These are phyloP conservation scores for Xylariaceae sp. DNA, from an alignment of 2,329 filamentous ascomycete species.

Conservation along the genomic window DNA sequence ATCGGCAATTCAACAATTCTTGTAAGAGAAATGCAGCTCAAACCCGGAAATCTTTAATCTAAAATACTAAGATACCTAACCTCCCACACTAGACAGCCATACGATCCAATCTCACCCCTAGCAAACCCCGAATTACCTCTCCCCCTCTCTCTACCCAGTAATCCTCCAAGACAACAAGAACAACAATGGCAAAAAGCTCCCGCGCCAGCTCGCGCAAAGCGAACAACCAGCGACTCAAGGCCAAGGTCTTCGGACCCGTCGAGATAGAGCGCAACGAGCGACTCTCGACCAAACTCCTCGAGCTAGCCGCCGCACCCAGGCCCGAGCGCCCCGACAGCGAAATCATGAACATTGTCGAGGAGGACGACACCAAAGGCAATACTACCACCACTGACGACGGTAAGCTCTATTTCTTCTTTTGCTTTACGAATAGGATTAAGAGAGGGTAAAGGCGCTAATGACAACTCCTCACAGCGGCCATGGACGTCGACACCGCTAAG, in stretches of 20 bases:
- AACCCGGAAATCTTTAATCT: background rate
- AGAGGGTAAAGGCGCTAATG: constrained; percentile 19
- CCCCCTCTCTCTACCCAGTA: background rate
- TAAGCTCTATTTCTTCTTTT: constrained; percentile 19
- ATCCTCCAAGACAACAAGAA: background rate
- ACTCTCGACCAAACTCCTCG: constrained; percentile 84
- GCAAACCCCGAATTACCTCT: background rate
- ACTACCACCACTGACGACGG: constrained; percentile 44
- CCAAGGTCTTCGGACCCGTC: constrained; percentile 82
- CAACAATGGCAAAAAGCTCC: constrained; percentile 82
- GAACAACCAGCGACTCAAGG: constrained; percentile 82
- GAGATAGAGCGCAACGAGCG: constrained; percentile 81
- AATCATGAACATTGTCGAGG: constrained; percentile 57
- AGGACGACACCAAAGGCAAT: constrained; percentile 32
- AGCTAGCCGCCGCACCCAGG: constrained; percentile 78
- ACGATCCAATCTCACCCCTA: no score
- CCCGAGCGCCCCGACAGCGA: constrained; percentile 55
- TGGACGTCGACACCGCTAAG: constrained; percentile 64
- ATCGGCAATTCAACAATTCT: background rate
- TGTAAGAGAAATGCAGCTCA: background rate
- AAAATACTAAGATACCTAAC: no score
- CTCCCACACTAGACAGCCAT: no score
- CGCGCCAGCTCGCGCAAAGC: constrained; percentile 80
- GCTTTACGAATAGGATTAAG: background rate
- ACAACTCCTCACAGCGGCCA: constrained; percentile 46